Percentiles rank a stretch among this genome's conserved stretches.
These are phyloP conservation scores for Amanita muscaria DNA, from an alignment of 768 basidiomycete species.

Conservation along the genomic window DNA sequence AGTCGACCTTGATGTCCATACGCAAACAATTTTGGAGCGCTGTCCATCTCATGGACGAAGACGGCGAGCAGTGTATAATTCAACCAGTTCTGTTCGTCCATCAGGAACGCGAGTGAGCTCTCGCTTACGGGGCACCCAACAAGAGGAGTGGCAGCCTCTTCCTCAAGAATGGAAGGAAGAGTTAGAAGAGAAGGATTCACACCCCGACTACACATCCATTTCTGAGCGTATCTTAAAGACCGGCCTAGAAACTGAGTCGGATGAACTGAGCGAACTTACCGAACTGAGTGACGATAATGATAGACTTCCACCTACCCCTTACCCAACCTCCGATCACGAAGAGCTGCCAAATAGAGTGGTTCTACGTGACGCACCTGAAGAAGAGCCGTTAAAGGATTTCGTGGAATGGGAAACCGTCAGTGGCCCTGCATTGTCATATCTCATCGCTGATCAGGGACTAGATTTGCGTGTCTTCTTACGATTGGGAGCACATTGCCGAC, in stretches of 20 bases:
- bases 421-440: slow-evolving; percentile 5
- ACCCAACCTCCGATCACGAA: slow-evolving; percentile 2
- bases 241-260: slow-evolving; percentile 54
- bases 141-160: slow-evolving; percentile 74
- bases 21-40: slow-evolving; percentile 44
- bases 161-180: slow-evolving; percentile 65
- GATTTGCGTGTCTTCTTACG: slow-evolving; percentile 76
- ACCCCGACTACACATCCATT: background rate
- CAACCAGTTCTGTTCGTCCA: slow-evolving; percentile 17
- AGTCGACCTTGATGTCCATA: slow-evolving; percentile 56
- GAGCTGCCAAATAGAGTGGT: background rate
- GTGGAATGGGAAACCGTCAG: slow-evolving; percentile 90
- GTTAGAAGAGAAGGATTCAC: background rate
- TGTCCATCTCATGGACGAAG: too few relatives aligned
- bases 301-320: too few relatives aligned
- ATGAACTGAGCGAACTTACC: slow-evolving; percentile 65
- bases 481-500: slow-evolving; percentile 78
- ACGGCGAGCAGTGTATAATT: background rate
- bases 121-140: slow-evolving; percentile 45
- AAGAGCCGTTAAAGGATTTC: slow-evolving; percentile 38
- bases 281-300: slow-evolving; percentile 51
- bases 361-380: background rate
- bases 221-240: slow-evolving; percentile 26
- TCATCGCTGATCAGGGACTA: slow-evolving; percentile 20
- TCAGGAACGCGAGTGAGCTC: slow-evolving; percentile 60